Evolutionary conservation across 148 eudicot species (phyloP).

Genomic region (Talinum fruticosum): DNA sequence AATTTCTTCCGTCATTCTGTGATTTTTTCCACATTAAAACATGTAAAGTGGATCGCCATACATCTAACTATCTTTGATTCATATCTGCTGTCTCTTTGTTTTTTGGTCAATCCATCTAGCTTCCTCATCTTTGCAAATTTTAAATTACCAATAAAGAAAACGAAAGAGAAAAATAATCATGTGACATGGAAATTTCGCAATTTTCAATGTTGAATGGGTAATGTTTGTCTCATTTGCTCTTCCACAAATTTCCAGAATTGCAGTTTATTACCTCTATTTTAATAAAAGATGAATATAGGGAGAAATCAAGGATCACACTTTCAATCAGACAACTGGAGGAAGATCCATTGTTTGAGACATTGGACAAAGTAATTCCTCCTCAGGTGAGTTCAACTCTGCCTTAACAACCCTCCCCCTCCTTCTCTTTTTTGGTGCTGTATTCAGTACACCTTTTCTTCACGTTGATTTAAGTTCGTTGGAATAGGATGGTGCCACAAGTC

Average conservation of each 20-base stretch:
- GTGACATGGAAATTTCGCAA: background rate
- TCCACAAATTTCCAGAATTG: background rate
- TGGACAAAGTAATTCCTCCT: constrained; percentile 92
- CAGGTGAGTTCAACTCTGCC: constrained; percentile 46
- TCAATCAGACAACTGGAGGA: constrained; percentile 94
- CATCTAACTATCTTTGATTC: background rate
- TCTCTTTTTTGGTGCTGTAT: background rate
- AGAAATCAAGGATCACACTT: constrained; percentile 65
- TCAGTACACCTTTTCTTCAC: background rate
- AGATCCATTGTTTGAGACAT: constrained; percentile 88
- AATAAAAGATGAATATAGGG: constrained; percentile 45
- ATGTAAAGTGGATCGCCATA: background rate
- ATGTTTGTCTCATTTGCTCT: background rate
- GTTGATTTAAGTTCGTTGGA: constrained; percentile 3
- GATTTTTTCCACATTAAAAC: background rate
- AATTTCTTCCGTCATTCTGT: background rate
- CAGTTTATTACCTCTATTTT: background rate
- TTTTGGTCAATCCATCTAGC: constrained; percentile 4
- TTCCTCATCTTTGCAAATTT: background rate
- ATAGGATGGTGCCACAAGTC: constrained; percentile 55
- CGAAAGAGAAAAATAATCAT: background rate
- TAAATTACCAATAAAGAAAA: background rate
- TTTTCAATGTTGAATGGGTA: background rate
- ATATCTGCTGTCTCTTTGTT: background rate
- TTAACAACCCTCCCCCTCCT: background rate